Evolutionary conservation across 129 eudicot genomes (phyloP), one percentile per base, ranked within the genome.

Genomic region (Flaveria robusta): DNA sequence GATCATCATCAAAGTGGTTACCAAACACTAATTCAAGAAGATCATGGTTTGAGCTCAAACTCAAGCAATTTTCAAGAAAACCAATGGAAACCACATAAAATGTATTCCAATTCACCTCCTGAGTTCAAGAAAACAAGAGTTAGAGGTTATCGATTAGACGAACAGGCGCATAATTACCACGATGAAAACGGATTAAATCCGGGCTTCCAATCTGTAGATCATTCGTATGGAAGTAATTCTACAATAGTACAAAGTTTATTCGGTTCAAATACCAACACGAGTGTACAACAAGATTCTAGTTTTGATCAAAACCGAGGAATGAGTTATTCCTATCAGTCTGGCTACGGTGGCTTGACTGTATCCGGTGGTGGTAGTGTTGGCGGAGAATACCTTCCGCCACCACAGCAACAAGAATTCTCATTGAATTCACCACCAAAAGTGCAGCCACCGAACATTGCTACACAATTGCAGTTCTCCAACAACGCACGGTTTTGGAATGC

Each of bases 401-500:
- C 68, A 2, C 70, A 64, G 4, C 84, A 74, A 42, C 79, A 74
- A 54, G 84, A 84, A 63, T 88, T 90, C 63, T 64, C 74, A 8
- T 34, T 83, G 75, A 73, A 74, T 12, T 82, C 84, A 11, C 87
- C 93, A 12, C 83, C 88, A 20, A 85, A 83, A 73, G 82, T 74
- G 49, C 81, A 66, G 4, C 59, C 74, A 37, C 77, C 64, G 2
- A 77, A 71, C 19, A 45, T 80, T 41, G 45, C 80, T 67, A 18
- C 83, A 42, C 83, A 75, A 42, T 22, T 80, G 12, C 84, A 80
- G 43, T 80, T 80, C 70, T 80, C 84, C 22, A 80, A 80, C 69
- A 88, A 83, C 72, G 85, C 90, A 8, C 87, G 89, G 5, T 93
- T 90, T 70, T 93, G 98, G 98, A 88, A 88, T 63, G 93, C 91